Evolutionary conservation across 495 filamentous ascomycete species (phyloP).

Genomic region (Lasiosphaeriaceae sp.): DNA sequence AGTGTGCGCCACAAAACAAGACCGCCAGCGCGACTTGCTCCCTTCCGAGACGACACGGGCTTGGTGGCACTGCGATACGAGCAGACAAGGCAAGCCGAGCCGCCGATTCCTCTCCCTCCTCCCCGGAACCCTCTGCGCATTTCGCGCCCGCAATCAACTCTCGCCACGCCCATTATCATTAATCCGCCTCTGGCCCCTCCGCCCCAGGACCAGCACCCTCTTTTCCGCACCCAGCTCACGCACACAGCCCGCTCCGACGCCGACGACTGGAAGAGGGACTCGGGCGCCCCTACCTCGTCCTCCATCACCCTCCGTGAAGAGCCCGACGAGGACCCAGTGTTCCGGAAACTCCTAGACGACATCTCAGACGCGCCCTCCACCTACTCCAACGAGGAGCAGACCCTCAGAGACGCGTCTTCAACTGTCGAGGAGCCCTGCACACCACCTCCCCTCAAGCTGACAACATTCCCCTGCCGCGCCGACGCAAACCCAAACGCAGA

Average conservation of each 20-base stretch:
- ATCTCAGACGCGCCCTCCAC: constrained; percentile 19
- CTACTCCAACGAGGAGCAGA: constrained; percentile 17
- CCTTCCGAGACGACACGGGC: constrained; percentile 45
- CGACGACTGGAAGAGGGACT: constrained; percentile 46
- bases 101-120: constrained; percentile 51
- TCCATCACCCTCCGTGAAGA: constrained; percentile 45
- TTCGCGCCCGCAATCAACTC: constrained; percentile 24
- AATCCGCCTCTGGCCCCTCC: constrained; percentile 38
- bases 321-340: constrained; percentile 32
- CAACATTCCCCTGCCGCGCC: constrained; percentile 2
- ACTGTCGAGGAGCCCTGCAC: constrained; percentile 1
- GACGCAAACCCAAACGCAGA: neutral
- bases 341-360: constrained; percentile 33
- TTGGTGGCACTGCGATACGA: constrained; percentile 54
- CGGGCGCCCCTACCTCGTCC: constrained; percentile 49
- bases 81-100: constrained; percentile 50
- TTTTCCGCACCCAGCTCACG: constrained; percentile 39
- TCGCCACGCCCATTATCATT: constrained; percentile 25
- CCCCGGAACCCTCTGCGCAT: constrained; percentile 33
- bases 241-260: constrained; percentile 19
- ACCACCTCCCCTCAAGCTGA: constrained; percentile 27
- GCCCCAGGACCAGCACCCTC: constrained; percentile 44
- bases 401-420: neutral
- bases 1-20: constrained; percentile 32
- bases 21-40: constrained; percentile 29